phyloP scores from a whole-genome alignment of 2,329 filamentous ascomycete genomes.

The Colletotrichum somersetense region DNA sequence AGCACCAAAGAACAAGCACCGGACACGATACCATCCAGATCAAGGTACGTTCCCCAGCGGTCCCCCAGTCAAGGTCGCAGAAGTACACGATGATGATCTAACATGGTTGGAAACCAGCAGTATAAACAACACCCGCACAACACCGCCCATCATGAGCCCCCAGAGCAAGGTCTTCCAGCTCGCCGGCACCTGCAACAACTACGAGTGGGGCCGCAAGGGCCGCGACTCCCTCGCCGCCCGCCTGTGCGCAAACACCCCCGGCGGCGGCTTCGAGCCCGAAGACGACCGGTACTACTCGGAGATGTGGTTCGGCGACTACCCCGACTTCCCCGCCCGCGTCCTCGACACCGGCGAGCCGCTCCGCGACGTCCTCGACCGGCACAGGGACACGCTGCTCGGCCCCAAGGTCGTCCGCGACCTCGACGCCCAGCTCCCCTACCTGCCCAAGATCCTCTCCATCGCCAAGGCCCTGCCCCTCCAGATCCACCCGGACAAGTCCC shows the following conservation, averaged over 20 bases:
- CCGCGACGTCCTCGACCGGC: conserved; percentile 71
- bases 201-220: conserved; percentile 79
- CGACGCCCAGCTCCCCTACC: conserved; percentile 73
- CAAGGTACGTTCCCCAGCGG: no score
- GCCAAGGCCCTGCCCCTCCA: conserved; percentile 81
- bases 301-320: conserved; percentile 86
- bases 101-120: not conserved
- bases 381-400: conserved; percentile 74
- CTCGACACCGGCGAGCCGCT: conserved; percentile 73
- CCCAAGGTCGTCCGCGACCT: conserved; percentile 72
- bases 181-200: conserved; percentile 67
- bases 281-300: conserved; percentile 72
- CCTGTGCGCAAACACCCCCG: conserved; percentile 74
- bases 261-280: conserved; percentile 72
- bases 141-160: conserved; percentile 26
- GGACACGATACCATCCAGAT: not conserved
- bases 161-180: conserved; percentile 58
- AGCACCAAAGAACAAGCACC: not conserved
- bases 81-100: no score
- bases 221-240: conserved; percentile 74
- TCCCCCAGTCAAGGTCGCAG: no score
- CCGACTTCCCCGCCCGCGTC: conserved; percentile 75
- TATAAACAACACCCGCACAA: not conserved
- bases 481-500: conserved; percentile 78
- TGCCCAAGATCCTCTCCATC: conserved; percentile 80